Conservation (phyloP, 345 rosid species). For the Salix dunnii region DNA sequence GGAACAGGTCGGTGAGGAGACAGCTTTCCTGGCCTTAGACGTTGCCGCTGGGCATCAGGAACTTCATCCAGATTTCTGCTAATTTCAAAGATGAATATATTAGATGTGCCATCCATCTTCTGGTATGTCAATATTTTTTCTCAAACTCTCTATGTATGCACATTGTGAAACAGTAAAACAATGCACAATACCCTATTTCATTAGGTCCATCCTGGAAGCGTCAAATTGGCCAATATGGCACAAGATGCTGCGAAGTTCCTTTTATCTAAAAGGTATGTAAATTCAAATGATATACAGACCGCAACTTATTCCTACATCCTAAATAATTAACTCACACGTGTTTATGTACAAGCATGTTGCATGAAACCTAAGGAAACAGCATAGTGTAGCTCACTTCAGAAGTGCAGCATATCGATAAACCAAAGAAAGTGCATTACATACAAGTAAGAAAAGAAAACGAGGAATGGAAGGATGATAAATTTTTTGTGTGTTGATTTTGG, state of each 20-base stretch:
- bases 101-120: conserved; percentile 3
- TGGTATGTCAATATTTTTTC: too few species aligned
- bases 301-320: too few species aligned
- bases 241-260: neutral
- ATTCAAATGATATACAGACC: neutral
- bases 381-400: neutral
- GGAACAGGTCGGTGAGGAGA: conserved; percentile 81
- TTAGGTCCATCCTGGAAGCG: neutral
- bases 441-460: neutral
- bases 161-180: neutral
- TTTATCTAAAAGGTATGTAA: neutral
- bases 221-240: neutral
- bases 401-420: neutral
- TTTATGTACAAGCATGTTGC: neutral
- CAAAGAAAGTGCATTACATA: neutral
- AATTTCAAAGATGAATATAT: conserved; percentile 17
- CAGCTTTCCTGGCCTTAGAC: conserved; percentile 60
- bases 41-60: conserved; percentile 44
- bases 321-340: too few species aligned
- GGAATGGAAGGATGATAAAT: neutral
- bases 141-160: neutral
- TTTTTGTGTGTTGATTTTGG: neutral
- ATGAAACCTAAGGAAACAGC: neutral
- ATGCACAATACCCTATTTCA: neutral
- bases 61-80: conserved; percentile 49